These are phyloP conservation scores for Physaria fendleri DNA, from an alignment of 345 rosid species.

Conservation along the genomic window DNA sequence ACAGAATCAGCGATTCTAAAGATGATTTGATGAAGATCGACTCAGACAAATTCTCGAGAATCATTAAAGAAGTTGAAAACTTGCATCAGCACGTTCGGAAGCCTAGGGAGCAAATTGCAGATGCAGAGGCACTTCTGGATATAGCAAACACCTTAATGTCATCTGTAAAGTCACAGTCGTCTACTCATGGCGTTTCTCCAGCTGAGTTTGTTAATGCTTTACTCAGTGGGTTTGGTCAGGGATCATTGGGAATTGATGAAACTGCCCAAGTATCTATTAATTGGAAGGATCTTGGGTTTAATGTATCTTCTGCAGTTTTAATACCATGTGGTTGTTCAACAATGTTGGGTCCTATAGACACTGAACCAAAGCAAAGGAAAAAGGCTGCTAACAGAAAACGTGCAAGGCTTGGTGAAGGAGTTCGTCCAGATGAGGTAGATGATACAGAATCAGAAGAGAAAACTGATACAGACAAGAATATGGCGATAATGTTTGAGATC, in stretches of 20 bases:
- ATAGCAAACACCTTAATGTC: constrained; percentile 57
- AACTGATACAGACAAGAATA: constrained; percentile 80
- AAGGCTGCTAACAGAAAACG: constrained; percentile 36
- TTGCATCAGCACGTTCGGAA: constrained; percentile 60
- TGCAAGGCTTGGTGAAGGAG: constrained; percentile 44
- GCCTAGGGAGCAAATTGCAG: constrained; percentile 91
- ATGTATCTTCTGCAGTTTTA: constrained; percentile 41
- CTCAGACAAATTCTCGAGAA: constrained; percentile 52
- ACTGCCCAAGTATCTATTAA: constrained; percentile 34
- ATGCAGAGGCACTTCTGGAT: constrained; percentile 83
- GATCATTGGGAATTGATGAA: constrained; percentile 28
- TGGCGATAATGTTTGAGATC: constrained; percentile 67
- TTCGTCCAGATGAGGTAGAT: constrained; percentile 72
- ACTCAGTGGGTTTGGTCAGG: constrained; percentile 39
- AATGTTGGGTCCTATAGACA: constrained; percentile 90
- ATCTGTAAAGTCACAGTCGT: constrained; percentile 62
- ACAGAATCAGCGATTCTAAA: constrained; percentile 55
- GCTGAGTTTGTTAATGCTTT: constrained; percentile 51
- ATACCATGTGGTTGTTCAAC: constrained; percentile 48
- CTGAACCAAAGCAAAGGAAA: constrained; percentile 67
- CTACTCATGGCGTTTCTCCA: constrained; percentile 49
- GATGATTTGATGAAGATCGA: constrained; percentile 56
- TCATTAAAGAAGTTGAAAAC: constrained; percentile 56
- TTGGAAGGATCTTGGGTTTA: constrained; percentile 60
- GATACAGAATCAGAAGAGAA: constrained; percentile 50